Evolutionary conservation across 129 eudicot species (phyloP), one percentile per base, ranked within the genome.

Genomic region (Lactuca saligna): DNA sequence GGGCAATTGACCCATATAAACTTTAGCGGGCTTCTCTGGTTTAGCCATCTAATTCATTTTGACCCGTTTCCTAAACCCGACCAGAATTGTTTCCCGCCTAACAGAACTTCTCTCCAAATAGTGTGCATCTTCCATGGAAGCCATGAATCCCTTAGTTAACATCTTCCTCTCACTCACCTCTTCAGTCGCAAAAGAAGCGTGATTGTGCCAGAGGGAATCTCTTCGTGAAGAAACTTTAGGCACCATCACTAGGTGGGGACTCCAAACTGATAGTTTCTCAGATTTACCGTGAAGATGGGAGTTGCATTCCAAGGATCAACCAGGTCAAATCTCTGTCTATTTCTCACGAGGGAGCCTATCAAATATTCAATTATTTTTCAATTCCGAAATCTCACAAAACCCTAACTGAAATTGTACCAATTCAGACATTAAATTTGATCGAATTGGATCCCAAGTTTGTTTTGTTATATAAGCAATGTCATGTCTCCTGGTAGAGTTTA

Each of bases 211-310:
- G 9, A 39, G 11, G 44, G 10, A 39, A 39, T 39, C 44, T 39
- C 44, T 39, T 39, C 8, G 2, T 39, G 7, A 39, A 2, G 44
- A 5, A 39, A 49, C 66, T 62, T 60, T 79, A 25, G 2, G 29
- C 2, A 25, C 29, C 29, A 25, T 25, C 29, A 25, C 29, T 25
- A 25, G 29, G 29, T 2, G 29, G 29, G 29, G 29, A 25, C 2
- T 25, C 29, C 29, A 84, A 54, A 84, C 90, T 73, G 73, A 68
- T 51, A 77, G 69, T n/a, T 87, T 84, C 70, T 87, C 65, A 65
- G 74, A 14, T 84, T 87, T 82, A 39, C 85, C 11, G 60, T 82
- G 95, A 87, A 49, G 90, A 87, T 34, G 87, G 90, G 56, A 84
- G n/a, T n/a, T n/a, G n/a, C n/a, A n/a, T n/a, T n/a, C n/a, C n/a